These are phyloP conservation scores for Platanthera zijinensis DNA, from an alignment of 106 monocot species.

Conservation along the genomic window DNA sequence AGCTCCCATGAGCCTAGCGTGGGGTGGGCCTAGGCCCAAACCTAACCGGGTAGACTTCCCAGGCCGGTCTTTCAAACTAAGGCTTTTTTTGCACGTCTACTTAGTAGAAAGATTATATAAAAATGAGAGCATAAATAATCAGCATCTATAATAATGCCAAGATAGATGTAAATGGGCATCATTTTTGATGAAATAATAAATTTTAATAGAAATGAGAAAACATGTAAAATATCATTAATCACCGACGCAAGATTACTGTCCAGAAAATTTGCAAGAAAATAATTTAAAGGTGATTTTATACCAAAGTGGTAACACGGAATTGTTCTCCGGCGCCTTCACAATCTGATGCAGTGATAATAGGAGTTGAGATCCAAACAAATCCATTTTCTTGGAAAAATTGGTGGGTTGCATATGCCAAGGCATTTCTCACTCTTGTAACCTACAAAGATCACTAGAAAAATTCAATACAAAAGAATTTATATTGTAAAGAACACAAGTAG, in stretches of 20 bases:
- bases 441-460: slow-evolving; percentile 26
- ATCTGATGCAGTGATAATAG: slow-evolving; percentile 95
- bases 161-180: neutral
- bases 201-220: neutral
- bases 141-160: neutral
- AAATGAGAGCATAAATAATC: neutral
- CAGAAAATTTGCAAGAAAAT: neutral
- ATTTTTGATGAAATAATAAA: neutral
- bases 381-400: slow-evolving; percentile 98
- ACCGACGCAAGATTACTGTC: neutral
- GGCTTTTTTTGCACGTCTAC: neutral
- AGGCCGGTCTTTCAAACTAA: no score
- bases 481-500: neutral
- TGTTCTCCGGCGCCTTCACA: slow-evolving; percentile 99
- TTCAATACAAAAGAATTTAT: neutral
- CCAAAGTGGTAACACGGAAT: slow-evolving; percentile 96
- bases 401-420: slow-evolving; percentile 91
- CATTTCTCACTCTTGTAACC: slow-evolving; percentile 91
- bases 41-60: no score
- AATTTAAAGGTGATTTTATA: slow-evolving; percentile 13
- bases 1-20: no score
- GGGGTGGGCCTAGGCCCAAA: no score
- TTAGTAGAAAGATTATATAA: neutral
- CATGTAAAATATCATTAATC: neutral
- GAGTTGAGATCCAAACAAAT: slow-evolving; percentile 94